Conservation (phyloP, 306 rosid species). For the Crotalaria pallida region DNA sequence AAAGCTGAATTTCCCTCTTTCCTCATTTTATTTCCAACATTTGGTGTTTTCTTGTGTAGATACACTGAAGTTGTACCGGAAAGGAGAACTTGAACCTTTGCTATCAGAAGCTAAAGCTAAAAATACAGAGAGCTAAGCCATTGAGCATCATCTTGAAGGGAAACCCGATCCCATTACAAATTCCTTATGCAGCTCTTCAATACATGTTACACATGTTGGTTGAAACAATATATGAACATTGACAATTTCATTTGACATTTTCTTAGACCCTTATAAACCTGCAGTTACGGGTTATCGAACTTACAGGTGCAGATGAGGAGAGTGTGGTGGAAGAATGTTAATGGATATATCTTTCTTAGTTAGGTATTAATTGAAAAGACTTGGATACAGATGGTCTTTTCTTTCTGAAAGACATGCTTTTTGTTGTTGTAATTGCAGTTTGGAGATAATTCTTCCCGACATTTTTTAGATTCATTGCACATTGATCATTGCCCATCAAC, state of each 20-base stretch:
- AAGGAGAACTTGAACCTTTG: conserved; percentile 83
- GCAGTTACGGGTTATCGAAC: not conserved
- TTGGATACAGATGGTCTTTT: not conserved
- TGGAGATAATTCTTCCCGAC: not conserved
- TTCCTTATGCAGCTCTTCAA: conserved; percentile 1
- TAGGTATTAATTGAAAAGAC: not conserved
- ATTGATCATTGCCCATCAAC: not conserved
- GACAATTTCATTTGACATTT: not conserved
- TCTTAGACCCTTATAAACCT: not conserved
- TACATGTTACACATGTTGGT: not conserved
- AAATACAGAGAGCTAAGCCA: conserved; percentile 30
- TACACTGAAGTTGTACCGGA: conserved; percentile 74
- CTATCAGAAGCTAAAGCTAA: conserved; percentile 67
- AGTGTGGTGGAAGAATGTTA: not conserved
- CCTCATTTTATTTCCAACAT: conserved; percentile 1
- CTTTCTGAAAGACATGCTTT: not conserved
- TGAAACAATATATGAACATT: conserved; percentile 9
- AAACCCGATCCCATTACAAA: conserved; percentile 2
- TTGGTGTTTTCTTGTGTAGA: conserved; percentile 47
- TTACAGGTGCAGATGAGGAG: not conserved
- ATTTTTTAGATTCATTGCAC: not conserved
- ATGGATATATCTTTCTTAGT: not conserved
- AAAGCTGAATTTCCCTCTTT: not conserved
- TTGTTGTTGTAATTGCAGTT: not conserved
- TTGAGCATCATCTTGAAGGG: not conserved